Evolutionary conservation across 2,329 filamentous ascomycete species (phyloP), one percentile per base, ranked within the genome.

Genomic region (Helminthosporium solani): DNA sequence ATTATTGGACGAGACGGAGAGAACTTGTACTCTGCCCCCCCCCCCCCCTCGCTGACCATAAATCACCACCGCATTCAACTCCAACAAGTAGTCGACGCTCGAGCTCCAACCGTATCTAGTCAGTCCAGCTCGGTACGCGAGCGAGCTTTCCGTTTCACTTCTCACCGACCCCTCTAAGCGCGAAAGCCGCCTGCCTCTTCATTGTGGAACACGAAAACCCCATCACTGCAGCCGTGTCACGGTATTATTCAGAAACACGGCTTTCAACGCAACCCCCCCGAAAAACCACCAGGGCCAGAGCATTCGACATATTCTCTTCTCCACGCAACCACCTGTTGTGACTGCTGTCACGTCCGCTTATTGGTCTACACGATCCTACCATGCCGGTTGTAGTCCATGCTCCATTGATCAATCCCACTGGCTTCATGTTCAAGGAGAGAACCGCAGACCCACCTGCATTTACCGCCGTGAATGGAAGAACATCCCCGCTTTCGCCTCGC

Each of bases 381-480:
- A 70, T 70, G 67, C 66, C 67, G 53, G 62, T 64, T 56, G 59
- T 63, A 50, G 56, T 67, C 30, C 64, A 67, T 40, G 54, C 59
- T 50, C 61, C 57, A 33, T 46, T 62, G 19, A 59, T 63, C 52
- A 61, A 56, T 52, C 52, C 50, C 18, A 49, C 60, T 43, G 53
- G 58, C 27, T 67, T 61, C 53, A 60, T 64, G 51, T 50, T 64
- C 42, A 64, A 63, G 46, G 61, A 66, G 14, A 60, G 57, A 46
- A 25, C 46, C 14, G 48, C 41, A 36, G 62, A 66, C 21, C 53
- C 57, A 19, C 54, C 67, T 49, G 65, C 61, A 37, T 70, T 70
- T 50, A 70, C 67, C 7, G 62, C 67, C 30, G 66, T 70, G 23
- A 70, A 70, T 57, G 63, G 64, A 48, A 50, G 58, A 44, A 51